Base-by-base conservation (phyloP, 441 rosid genomes). In the Capsella rubella region DNA sequence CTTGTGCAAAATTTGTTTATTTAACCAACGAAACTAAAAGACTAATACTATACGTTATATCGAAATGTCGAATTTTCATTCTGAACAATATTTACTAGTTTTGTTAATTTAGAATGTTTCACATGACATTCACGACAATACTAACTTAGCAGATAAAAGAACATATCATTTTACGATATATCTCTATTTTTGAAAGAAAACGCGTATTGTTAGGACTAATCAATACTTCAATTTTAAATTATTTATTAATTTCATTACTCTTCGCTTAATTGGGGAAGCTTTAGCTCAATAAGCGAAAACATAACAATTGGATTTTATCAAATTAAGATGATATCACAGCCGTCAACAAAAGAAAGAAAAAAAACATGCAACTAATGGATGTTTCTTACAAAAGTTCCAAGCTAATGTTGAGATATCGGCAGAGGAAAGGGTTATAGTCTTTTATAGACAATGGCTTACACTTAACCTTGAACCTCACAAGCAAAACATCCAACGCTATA, bases 301-400 rank as follows among this genome's bases (percentile, higher is more conserved):
- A 28, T 8, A 46, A 57, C 47, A 58, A 1, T 15, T 21, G 39
- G 50, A 46, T 25, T 21, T 7, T n/a, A 31, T 5, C 15, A 12
- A 47, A 69, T 13, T 1, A 25, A 28, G 8, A 39, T 73, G 5
- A 56, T 45, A 54, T 34, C 27, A 46, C 12, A 12, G 54, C 14
- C 52, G 10, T 29, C 67, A 57, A 56, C 66, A 16, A 28, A n/a
- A 53, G 7, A 29, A 2, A n/a, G 43, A 11, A 29, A 43, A 42
- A 15, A n/a, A 16, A 54, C 15, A 34, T 12, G 64, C 0, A 21
- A 56, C 9, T 28, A 16, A 47, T 47, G 52, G 27, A 47, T 37
- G 52, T 39, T 73, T 73, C 34, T 28, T 56, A 66, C 78, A 74
- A 18, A 52, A 29, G 27, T 40, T 39, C 27, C 34, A 60, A 60